Evolutionary conservation across 1,139 yeast species (phyloP), one percentile per base, ranked within the genome.

Genomic region (Arxiozyma telluris): DNA sequence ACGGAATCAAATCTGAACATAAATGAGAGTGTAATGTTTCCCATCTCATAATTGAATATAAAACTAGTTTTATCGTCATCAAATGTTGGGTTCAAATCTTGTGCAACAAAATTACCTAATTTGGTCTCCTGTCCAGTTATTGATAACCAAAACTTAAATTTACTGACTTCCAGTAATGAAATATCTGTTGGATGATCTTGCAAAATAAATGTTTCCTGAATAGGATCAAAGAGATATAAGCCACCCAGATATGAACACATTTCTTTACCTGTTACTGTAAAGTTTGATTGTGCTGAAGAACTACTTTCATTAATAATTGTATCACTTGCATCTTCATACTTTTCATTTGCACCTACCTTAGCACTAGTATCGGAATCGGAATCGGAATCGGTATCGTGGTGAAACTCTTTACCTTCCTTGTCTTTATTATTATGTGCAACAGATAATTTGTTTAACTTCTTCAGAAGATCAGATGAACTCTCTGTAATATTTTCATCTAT

Each of bases 21-120:
- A 79, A 87, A 87, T 0, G 96, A 84, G 50, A 75, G 74, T 0
- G 80, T 62, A 2, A 73, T 70, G 17, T 66, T 72, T 4, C 63
- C 69, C 1, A 72, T 64, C 39, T 72, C 73, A 58, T 79, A 76
- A 64, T 86, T 86, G 76, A 88, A 89, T 41, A 84, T 77, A 61
- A 89, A 86, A 0, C 87, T 76, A 12, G 69, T 59, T 41, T 77
- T 76, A 43, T 79, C 82, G 56, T 73, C 76, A 62, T 84, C 81
- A 65, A 87, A 84, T 17, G 80, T 76, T 0, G 95, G 90, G 61
- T 79, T 83, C 71, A 87, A 72, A 41, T 76, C 75, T 11, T 79
- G 75, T 20, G 72, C 65, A 27, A 87, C 64, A 1, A 67, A 62
- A 4, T 78, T 70, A 3, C 80, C 81, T 21, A 85, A 65, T 7